A percentile compares a stretch with the other conserved stretches of the same genome.
Evolutionary conservation across 768 basidiomycete species (phyloP).

Genomic region (Galerina sulciceps): DNA sequence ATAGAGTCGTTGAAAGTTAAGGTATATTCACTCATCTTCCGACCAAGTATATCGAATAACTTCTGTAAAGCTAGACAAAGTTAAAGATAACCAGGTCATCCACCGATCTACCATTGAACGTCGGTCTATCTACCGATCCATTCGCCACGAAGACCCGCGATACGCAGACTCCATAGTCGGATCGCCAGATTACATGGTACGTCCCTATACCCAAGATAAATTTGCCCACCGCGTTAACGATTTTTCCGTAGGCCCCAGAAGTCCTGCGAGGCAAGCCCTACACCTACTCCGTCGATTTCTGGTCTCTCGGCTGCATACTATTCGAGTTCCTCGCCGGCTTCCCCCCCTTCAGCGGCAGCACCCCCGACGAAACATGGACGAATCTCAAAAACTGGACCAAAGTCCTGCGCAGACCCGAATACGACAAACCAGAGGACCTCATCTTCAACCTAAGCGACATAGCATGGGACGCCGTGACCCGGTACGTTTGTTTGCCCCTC

Average conservation of each 20-base stretch:
- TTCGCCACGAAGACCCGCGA: slow-evolving; percentile 87
- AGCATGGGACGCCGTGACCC: slow-evolving; percentile 93
- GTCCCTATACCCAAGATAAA: background rate
- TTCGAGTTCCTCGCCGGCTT: slow-evolving; percentile 98
- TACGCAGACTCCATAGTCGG: slow-evolving; percentile 98
- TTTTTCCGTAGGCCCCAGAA: slow-evolving; percentile 64
- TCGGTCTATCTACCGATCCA: slow-evolving; percentile 91
- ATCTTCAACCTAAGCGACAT: slow-evolving; percentile 94
- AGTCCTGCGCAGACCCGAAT: slow-evolving; percentile 89
- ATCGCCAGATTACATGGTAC: slow-evolving; percentile 96
- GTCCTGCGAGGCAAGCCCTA: slow-evolving; percentile 95
- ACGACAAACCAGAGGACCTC: slow-evolving; percentile 93
- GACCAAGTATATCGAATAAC: background rate
- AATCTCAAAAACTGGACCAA: slow-evolving; percentile 98
- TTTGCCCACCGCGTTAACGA: background rate
- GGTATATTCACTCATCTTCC: slow-evolving; percentile 43
- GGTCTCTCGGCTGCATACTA: slow-evolving; percentile 97
- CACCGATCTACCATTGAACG: slow-evolving; percentile 93
- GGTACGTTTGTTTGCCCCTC: slow-evolving; percentile 45
- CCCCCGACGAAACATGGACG: slow-evolving; percentile 98
- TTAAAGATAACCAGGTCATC: slow-evolving; percentile 90
- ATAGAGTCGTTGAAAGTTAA: slow-evolving; percentile 96
- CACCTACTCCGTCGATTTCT: slow-evolving; percentile 95
- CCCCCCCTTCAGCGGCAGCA: slow-evolving; percentile 96
- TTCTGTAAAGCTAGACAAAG: slow-evolving; percentile 81